These are phyloP conservation scores for Nepenthes alata DNA, from an alignment of 179 eudicot genomes.

Conservation along the genomic window DNA sequence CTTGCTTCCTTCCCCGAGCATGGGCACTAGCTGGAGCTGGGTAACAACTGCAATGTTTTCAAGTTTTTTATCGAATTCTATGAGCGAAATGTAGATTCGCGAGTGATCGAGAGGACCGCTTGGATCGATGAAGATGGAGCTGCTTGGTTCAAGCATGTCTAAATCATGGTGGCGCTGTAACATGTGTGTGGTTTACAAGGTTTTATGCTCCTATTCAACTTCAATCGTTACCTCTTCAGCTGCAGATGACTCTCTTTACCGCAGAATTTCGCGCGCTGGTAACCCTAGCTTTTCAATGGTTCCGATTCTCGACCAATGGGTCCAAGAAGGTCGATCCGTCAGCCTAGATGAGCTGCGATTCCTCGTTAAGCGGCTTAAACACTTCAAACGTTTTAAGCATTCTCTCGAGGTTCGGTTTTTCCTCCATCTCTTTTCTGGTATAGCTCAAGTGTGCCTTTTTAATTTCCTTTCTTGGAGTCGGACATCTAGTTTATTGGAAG, in stretches of 20 bases:
- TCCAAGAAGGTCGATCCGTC: constrained; percentile 13
- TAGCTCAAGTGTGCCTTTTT: too few species aligned
- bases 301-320: constrained; percentile 23
- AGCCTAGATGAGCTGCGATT: constrained; percentile 3
- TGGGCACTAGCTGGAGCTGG: too few species aligned
- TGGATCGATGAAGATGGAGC: too few species aligned
- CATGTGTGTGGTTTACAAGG: background rate
- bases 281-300: constrained; percentile 15
- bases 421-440: too few species aligned
- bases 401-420: constrained; percentile 16
- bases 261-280: constrained; percentile 16
- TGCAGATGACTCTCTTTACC: constrained; percentile 9
- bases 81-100: too few species aligned
- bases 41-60: too few species aligned
- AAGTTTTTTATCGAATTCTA: too few species aligned
- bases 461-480: too few species aligned
- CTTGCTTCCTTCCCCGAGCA: too few species aligned
- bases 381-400: constrained; percentile 17
- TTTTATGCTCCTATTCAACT: background rate
- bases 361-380: constrained; percentile 12
- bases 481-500: background rate
- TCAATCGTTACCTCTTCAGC: background rate
- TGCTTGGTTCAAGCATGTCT: background rate
- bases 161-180: background rate
- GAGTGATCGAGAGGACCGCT: too few species aligned